These are phyloP conservation scores for Trichosporon faecale DNA, from an alignment of 1,284 basidiomycete species.

Conservation along the genomic window DNA sequence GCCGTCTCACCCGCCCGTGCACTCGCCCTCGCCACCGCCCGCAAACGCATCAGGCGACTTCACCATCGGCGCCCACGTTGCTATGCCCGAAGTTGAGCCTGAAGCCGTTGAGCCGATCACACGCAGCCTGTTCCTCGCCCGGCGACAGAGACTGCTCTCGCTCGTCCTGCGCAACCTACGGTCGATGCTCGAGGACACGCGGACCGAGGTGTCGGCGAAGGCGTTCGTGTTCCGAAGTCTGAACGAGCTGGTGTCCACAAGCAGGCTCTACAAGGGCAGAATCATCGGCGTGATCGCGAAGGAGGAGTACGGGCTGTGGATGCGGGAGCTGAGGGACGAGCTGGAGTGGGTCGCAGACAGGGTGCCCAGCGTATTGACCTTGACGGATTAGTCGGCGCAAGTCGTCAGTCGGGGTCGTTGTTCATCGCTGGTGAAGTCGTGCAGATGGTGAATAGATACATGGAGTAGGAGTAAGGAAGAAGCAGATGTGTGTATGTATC, in stretches of 20 bases:
- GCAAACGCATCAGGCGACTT: slow-evolving; percentile 20
- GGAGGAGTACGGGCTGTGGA: slow-evolving; percentile 16
- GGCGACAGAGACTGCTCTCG: slow-evolving; percentile 26
- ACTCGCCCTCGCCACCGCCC: not conserved
- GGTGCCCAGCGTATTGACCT: not conserved
- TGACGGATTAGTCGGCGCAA: not conserved
- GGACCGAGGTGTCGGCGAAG: slow-evolving; percentile 33
- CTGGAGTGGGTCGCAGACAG: not conserved
- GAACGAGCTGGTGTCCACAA: slow-evolving; percentile 36
- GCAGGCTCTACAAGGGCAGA: not conserved
- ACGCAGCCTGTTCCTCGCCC: slow-evolving; percentile 29
- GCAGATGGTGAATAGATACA: not conserved
- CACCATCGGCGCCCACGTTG: not conserved
- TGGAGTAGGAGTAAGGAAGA: not conserved
- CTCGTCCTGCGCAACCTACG: slow-evolving; percentile 32
- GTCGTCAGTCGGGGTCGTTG: not conserved
- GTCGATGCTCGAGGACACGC: slow-evolving; percentile 25
- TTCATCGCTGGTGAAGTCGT: too few species aligned
- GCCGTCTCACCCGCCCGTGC: slow-evolving; percentile 18
- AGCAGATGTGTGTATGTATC: not conserved
- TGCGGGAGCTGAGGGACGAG: not conserved
- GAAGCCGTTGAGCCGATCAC: not conserved
- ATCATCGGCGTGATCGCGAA: slow-evolving; percentile 15
- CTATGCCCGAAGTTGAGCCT: not conserved
- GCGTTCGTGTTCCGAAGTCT: slow-evolving; percentile 45